These are phyloP conservation scores for Achaetomiella virescens DNA, from an alignment of 495 filamentous ascomycete genomes.

Conservation along the genomic window DNA sequence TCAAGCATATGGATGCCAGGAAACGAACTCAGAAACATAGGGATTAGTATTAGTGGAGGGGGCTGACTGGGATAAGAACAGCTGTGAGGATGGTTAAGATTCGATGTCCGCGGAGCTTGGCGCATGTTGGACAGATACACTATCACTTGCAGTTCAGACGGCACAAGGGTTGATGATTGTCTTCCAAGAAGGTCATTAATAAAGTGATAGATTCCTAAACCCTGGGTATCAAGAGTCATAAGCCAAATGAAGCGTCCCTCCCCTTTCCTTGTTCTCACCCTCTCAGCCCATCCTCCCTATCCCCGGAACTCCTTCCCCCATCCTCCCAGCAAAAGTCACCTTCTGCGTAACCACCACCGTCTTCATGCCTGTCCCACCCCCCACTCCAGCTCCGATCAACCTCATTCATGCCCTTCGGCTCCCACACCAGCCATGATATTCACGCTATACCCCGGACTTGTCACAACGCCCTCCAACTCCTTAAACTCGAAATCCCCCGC, in stretches of 20 bases:
- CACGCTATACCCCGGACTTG: slow-evolving; percentile 1
- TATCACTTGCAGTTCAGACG: too few species aligned
- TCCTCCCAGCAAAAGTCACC: slow-evolving; percentile 3
- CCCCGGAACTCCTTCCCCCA: not conserved
- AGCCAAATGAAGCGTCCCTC: not conserved
- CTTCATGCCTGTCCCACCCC: not conserved
- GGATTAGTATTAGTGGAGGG: too few species aligned
- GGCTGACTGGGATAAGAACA: too few species aligned
- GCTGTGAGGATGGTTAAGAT: too few species aligned
- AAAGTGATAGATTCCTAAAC: not conserved
- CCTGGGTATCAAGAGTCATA: not conserved
- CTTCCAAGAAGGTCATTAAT: too few species aligned
- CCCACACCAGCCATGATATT: slow-evolving; percentile 8
- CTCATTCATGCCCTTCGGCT: not conserved
- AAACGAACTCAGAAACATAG: too few species aligned
- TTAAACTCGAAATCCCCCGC: slow-evolving; percentile 6
- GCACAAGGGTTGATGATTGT: too few species aligned
- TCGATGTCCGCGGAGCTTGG: too few species aligned
- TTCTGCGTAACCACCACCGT: slow-evolving; percentile 12
- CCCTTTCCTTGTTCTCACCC: not conserved
- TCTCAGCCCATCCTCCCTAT: not conserved
- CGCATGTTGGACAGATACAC: too few species aligned
- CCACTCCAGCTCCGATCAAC: not conserved
- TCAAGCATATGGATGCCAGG: too few species aligned
- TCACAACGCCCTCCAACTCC: not conserved